phyloP scores from a whole-genome alignment of 192 early-diverging fungal genomes.

The Jimgerdemannia flammicorona region DNA sequence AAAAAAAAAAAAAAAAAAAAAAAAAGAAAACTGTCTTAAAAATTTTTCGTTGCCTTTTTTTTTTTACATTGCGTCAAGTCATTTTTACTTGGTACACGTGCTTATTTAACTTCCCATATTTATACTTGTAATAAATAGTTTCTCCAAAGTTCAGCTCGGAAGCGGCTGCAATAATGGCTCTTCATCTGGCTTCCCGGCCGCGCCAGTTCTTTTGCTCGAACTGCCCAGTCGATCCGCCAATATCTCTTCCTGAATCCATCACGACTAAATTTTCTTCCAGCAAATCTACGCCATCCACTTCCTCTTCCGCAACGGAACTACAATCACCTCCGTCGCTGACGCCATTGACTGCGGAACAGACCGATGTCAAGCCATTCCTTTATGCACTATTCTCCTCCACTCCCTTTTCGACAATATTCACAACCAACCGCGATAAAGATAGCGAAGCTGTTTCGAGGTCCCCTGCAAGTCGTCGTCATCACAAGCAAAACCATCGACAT shows the following conservation, averaged over 20 bases:
- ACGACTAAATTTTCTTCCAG: neutral
- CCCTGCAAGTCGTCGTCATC: neutral
- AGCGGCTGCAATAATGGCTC: neutral
- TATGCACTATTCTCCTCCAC: neutral
- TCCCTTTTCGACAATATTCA: neutral
- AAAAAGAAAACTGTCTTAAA: no score
- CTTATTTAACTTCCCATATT: neutral
- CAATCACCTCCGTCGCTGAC: no score
- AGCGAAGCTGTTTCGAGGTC: neutral
- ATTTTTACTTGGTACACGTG: neutral
- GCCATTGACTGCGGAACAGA: neutral
- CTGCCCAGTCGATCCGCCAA: neutral
- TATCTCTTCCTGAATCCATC: neutral
- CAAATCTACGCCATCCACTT: neutral
- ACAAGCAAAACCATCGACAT: neutral
- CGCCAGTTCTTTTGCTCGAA: neutral
- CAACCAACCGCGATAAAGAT: neutral
- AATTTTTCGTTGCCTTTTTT: no score
- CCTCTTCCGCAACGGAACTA: neutral
- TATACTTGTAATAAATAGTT: neutral
- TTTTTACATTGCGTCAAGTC: no score
- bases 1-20: no score
- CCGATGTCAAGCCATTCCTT: neutral
- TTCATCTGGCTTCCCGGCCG: neutral
- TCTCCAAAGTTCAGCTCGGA: neutral